Percentiles rank a stretch among this genome's conserved stretches.
These are phyloP conservation scores for Fusarium sp. DNA, from an alignment of 2,329 filamentous ascomycete species.

Conservation along the genomic window DNA sequence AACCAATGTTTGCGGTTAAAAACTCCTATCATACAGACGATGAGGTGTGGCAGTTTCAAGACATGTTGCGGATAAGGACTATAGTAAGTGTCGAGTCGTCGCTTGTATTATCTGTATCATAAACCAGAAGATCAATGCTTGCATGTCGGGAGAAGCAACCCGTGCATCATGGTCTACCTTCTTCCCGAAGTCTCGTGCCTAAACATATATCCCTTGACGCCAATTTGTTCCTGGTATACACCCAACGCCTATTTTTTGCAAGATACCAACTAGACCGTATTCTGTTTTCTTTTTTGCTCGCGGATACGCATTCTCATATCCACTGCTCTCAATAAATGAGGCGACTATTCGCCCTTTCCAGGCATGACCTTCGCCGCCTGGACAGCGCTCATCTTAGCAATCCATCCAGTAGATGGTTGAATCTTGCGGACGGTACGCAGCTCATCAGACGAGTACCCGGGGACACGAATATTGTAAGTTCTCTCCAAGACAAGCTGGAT, in stretches of 20 bases:
- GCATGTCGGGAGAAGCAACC: neutral
- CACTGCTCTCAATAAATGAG: neutral
- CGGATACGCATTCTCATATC: neutral
- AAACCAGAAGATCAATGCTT: neutral
- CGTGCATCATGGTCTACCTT: conserved; percentile 3
- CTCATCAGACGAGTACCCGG: conserved; percentile 94
- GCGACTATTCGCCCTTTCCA: conserved; percentile 64
- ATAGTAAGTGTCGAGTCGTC: neutral
- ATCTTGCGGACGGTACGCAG: conserved; percentile 94
- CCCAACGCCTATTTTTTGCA: conserved; percentile 40
- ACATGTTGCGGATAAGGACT: neutral
- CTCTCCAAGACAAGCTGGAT: conserved; percentile 86
- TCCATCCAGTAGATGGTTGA: conserved; percentile 88
- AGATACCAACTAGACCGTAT: conserved; percentile 8
- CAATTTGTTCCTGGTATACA: conserved; percentile 41
- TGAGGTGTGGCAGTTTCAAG: neutral
- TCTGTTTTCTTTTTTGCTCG: neutral
- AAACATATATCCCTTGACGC: conserved; percentile 20
- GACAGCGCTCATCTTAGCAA: conserved; percentile 96
- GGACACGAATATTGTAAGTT: conserved; percentile 91
- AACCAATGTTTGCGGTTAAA: neutral
- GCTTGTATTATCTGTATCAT: neutral
- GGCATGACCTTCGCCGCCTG: conserved; percentile 89
- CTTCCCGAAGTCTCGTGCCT: neutral
- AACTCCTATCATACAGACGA: neutral